Evolutionary conservation across 2,329 filamentous ascomycete species (phyloP).

Genomic region (Botrytis paeoniae): DNA sequence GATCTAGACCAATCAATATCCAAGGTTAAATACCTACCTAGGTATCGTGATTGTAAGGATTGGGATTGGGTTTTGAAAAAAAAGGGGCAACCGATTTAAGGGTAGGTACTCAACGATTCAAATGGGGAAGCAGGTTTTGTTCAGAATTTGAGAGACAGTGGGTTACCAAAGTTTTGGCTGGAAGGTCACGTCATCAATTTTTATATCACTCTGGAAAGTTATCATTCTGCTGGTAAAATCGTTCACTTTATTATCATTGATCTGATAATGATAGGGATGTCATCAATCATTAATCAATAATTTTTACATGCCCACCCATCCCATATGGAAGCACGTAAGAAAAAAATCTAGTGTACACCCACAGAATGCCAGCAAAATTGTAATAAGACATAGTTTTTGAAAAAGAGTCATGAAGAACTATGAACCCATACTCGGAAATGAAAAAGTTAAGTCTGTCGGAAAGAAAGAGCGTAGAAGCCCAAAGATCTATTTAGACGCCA

Average conservation of each 20-base stretch:
- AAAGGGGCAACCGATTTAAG: neutral
- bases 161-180: neutral
- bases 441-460: slow-evolving; percentile 35
- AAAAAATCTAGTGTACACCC: slow-evolving; percentile 41
- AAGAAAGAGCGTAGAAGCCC: slow-evolving; percentile 28
- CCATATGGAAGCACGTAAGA: slow-evolving; percentile 36
- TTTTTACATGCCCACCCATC: slow-evolving; percentile 38
- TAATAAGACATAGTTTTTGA: slow-evolving; percentile 39
- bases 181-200: neutral
- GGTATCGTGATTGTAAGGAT: neutral
- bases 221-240: slow-evolving; percentile 10
- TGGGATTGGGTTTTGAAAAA: neutral
- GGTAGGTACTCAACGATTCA: neutral
- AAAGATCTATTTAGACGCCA: slow-evolving; percentile 31
- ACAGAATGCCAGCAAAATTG: slow-evolving; percentile 40
- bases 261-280: slow-evolving; percentile 26
- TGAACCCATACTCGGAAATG: slow-evolving; percentile 28
- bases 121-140: no score
- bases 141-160: no score
- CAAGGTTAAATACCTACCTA: neutral
- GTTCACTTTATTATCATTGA: slow-evolving; percentile 26
- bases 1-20: slow-evolving; percentile 16
- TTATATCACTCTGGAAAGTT: neutral
- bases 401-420: slow-evolving; percentile 39
- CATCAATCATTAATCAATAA: slow-evolving; percentile 33